Base-by-base conservation (phyloP, 805 yeast species). In the Naumovozyma castellii region DNA sequence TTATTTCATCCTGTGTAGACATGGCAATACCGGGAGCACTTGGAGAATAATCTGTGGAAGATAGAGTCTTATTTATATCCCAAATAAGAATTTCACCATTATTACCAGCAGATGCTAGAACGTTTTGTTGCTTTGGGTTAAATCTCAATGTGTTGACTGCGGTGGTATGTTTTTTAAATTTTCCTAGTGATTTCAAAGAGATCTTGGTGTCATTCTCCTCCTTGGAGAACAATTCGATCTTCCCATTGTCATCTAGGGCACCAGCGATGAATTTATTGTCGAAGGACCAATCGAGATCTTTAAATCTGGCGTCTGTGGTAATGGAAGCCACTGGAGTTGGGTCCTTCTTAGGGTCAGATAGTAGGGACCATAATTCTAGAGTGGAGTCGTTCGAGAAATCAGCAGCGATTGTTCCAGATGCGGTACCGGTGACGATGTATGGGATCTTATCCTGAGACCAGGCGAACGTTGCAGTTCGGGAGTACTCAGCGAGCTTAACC, bases 341-440 rank as follows among this genome's bases (percentile, higher is more conserved):
- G 31, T 56, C 47, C 12, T 50, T 51, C 27, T 58, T 43, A 47
- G 68, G 54, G 28, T 58, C 41, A 34, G 66, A 56, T 42, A 79
- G 69, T 8, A 84, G 71, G 44, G 82, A 78, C 84, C 94, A 82
- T 44, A 92, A 68, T 52, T 86, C 88, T 42, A 92, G 65, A n/a
- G 73, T 63, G 2, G 96, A 78, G 20, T 78, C 71, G 16, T 92
- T 77, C 32, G 88, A 78, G 62, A 88, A 88, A 57, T 81, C 78
- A 33, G 83, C 84, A 58, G 86, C 96, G 51, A 92, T 82, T 12
- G 96, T 94, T 5, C 97, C 97, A 0, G 97, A 88, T n/a, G 85
- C 83, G 0, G 96, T 83, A 17, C 96, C 98, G 1, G 95, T 76
- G 17, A 87, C 97, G 48, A 92, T 59, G 39, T 75, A 63, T 14